phyloP scores from a whole-genome alignment of 257 asterid genomes.

The Capsicum chinense region DNA sequence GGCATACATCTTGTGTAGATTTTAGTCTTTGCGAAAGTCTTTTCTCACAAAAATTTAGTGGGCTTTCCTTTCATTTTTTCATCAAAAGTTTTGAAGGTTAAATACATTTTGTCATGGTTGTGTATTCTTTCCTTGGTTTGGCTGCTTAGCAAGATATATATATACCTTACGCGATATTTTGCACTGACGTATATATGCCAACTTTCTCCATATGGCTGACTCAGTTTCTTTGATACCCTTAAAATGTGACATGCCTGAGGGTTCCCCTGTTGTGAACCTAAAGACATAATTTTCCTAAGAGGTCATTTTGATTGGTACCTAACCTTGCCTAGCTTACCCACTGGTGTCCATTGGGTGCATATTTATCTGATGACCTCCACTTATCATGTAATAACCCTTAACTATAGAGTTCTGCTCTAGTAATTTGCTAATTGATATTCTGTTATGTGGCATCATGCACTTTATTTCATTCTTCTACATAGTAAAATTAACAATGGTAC shows the following conservation, averaged over 20 bases:
- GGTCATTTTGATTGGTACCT: conserved; percentile 28
- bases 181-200: neutral
- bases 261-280: neutral
- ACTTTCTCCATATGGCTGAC: neutral
- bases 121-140: conserved; percentile 17
- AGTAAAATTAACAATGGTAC: neutral
- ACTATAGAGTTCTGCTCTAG: neutral
- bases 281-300: neutral
- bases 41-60: neutral
- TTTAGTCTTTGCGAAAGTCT: neutral
- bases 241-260: neutral
- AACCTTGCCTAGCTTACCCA: neutral
- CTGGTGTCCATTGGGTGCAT: neutral
- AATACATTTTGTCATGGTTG: conserved; percentile 9
- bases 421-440: neutral
- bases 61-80: neutral
- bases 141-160: conserved; percentile 1
- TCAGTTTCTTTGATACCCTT: neutral
- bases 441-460: conserved; percentile 4
- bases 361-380: conserved; percentile 1
- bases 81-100: neutral
- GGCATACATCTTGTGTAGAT: conserved; percentile 14
- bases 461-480: neutral
- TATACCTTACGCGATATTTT: neutral
- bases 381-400: neutral